Percentiles rank a stretch among this genome's conserved stretches.
phyloP scores from a whole-genome alignment of 2,329 filamentous ascomycete species.

The Tolypocladium tropicale region DNA sequence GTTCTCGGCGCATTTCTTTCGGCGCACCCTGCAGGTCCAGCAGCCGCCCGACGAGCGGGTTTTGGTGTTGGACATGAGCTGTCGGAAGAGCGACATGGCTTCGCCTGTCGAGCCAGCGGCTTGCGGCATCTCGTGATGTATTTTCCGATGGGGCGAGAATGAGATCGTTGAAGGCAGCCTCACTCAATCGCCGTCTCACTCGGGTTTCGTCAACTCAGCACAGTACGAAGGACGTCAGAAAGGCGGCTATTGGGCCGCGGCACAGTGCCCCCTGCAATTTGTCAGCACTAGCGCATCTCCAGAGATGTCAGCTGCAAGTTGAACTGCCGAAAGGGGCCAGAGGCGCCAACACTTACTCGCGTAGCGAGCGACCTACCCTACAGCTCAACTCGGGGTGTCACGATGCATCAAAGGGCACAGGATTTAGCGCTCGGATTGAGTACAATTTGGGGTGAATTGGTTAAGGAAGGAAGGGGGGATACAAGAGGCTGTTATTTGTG shows the following conservation, averaged over 20 bases:
- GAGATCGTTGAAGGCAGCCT: too few relatives aligned
- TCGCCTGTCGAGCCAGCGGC: background rate
- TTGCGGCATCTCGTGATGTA: background rate
- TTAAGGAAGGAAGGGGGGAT: too few relatives aligned
- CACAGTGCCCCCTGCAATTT: background rate
- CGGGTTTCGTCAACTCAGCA: too few relatives aligned
- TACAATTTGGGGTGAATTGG: too few relatives aligned
- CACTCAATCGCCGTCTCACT: background rate
- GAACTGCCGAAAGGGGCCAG: too few relatives aligned
- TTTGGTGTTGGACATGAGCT: slow-evolving; percentile 15
- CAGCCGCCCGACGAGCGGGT: slow-evolving; percentile 37
- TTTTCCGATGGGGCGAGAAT: background rate
- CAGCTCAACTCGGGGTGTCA: too few relatives aligned
- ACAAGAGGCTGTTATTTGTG: too few relatives aligned
- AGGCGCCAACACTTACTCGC: too few relatives aligned
- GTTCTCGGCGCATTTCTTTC: slow-evolving; percentile 50
- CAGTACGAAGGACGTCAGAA: background rate
- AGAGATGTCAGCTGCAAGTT: too few relatives aligned
- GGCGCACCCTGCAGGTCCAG: slow-evolving; percentile 51
- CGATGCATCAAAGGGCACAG: too few relatives aligned
- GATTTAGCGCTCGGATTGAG: too few relatives aligned
- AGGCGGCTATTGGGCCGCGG: background rate
- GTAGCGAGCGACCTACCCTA: too few relatives aligned
- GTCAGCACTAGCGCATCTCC: background rate
- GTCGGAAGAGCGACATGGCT: slow-evolving; percentile 11